phyloP scores from a whole-genome alignment of 2,329 filamentous ascomycete species.

The Elsinoe necatrix region DNA sequence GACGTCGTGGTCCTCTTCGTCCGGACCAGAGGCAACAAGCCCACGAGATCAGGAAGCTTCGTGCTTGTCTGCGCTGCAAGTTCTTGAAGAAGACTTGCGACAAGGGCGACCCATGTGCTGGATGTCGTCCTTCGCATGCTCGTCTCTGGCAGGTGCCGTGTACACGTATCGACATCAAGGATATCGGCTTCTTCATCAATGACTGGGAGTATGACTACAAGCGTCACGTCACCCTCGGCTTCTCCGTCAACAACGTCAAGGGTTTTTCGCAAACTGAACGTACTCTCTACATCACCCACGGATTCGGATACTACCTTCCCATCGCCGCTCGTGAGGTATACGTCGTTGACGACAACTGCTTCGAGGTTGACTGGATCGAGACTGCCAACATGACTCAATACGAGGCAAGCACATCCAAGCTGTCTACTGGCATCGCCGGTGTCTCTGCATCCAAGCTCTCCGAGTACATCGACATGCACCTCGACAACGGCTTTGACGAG shows the following conservation, averaged over 20 bases:
- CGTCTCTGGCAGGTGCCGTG: conserved; percentile 96
- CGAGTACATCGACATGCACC: conserved; percentile 91
- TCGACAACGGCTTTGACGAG: conserved; percentile 82
- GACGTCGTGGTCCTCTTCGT: conserved; percentile 78
- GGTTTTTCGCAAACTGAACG: conserved; percentile 58
- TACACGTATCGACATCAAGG: conserved; percentile 97
- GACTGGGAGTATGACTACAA: conserved; percentile 98
- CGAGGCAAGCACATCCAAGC: conserved; percentile 76
- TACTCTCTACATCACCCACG: conserved; percentile 87
- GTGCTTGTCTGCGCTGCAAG: conserved; percentile 91
- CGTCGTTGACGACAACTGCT: conserved; percentile 84
- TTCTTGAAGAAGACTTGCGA: conserved; percentile 99
- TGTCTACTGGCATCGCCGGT: conserved; percentile 83
- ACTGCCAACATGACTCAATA: conserved; percentile 70
- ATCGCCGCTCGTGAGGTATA: conserved; percentile 91
- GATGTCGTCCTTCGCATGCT: conserved; percentile 91
- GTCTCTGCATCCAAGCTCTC: conserved; percentile 72
- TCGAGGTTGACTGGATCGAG: conserved; percentile 91
- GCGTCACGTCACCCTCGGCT: conserved; percentile 72
- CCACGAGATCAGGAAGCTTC: conserved; percentile 89
- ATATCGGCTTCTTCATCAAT: conserved; percentile 98
- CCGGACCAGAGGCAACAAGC: conserved; percentile 94
- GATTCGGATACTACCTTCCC: conserved; percentile 86
- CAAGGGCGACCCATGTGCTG: conserved; percentile 90
- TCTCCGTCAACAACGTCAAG: conserved; percentile 93